Conservation (phyloP, 305 asterid genomes). For the Salvia sclarea region DNA sequence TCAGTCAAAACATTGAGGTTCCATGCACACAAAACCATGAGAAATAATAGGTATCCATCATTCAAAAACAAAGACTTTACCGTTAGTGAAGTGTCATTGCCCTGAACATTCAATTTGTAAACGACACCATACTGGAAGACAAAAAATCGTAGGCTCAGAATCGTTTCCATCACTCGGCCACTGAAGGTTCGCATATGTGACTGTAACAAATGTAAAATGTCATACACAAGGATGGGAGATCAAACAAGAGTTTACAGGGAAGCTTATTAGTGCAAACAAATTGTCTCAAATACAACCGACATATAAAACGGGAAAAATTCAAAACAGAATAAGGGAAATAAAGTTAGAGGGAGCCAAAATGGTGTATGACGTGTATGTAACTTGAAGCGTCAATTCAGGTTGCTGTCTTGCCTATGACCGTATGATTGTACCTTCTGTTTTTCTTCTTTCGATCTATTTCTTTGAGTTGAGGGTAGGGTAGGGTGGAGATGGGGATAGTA, state of each 20-base stretch:
- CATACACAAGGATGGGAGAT: conserved; percentile 23
- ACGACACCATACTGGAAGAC: conserved; percentile 91
- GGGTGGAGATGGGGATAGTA: background rate
- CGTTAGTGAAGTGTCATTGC: conserved; percentile 70
- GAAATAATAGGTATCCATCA: background rate
- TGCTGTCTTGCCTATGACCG: background rate
- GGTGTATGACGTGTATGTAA: background rate
- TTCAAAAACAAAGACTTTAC: conserved; percentile 42
- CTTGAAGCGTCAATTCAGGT: too few species aligned
- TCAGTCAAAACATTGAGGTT: conserved; percentile 1
- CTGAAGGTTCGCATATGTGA: conserved; percentile 86
- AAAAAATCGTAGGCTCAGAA: conserved; percentile 88
- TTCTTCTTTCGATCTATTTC: too few species aligned
- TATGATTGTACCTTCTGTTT: background rate
- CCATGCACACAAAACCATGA: conserved; percentile 3
- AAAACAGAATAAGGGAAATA: background rate
- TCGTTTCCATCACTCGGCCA: conserved; percentile 92
- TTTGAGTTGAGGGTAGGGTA: background rate
- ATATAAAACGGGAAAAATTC: background rate
- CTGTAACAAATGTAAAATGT: conserved; percentile 53
- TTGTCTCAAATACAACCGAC: background rate
- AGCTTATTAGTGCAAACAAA: conserved; percentile 3
- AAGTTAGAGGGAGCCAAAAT: background rate
- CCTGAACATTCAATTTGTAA: conserved; percentile 78
- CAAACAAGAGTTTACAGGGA: conserved; percentile 22